Evolutionary conservation across 305 asterid genomes (phyloP), one percentile per base, ranked within the genome.

Genomic region (Rubia balearica): DNA sequence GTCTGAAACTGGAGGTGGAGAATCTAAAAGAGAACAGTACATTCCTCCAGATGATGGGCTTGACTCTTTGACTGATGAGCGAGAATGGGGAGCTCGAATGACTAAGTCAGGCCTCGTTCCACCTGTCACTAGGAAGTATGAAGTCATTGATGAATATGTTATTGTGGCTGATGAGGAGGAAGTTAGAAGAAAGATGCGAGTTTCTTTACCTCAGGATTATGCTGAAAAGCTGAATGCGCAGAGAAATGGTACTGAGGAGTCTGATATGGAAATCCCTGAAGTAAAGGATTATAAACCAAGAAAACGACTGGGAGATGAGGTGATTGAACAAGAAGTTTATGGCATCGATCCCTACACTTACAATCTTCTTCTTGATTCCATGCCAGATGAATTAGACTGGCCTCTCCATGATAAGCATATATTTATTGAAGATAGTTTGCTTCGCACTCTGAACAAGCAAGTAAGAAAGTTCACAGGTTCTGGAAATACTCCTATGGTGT

Each of bases 21-120:
- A 83, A 71, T 83, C 96, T 24, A 83, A 83, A 81, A 81, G 80
- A 70, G 96, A 80, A 33, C 3, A 85, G 48, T 86, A 77, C 84
- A 80, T 85, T 63, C 73, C 85, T 56, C 78, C 83, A 49, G 98
- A 92, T 75, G 95, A 88, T 76, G 97, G 90, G 73, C 80, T 84
- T 69, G 99, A 95, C 85, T 80, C 96, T 71, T 81, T 84, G 74
- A 82, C 91, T 71, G 97, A 92, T 78, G 98, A 92, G n/a, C 97
- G 98, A 66, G 99, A 90, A 81, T 95, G 98, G 98, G 99, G 99
- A 72, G 98, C 98, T 70, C 97, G 99, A 63, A 95, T 95, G 99
- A 95, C 99, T 19, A 90, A 95, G 86, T 85, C 90, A 63, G 82
- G 98, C 84, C 92, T 95, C 70, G 99, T 92, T 66, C 99, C 99